A percentile compares a stretch with the other conserved stretches of the same genome.
These are phyloP conservation scores for Volvox reticuliferus DNA, from an alignment of 139 green algal species.

Conservation along the genomic window DNA sequence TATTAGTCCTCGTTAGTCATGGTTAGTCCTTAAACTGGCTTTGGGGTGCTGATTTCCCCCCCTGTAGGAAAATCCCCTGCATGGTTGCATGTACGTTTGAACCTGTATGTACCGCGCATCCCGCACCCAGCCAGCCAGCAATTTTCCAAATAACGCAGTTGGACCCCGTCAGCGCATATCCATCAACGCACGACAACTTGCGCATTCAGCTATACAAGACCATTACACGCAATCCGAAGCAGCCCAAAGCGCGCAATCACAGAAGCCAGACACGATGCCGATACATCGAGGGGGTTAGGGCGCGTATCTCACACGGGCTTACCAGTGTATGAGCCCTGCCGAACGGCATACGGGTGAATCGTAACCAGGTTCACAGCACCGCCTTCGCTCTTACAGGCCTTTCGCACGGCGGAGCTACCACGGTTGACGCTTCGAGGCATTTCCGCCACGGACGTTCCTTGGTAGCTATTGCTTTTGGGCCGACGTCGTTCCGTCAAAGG, in stretches of 20 bases:
- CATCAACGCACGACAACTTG: too few relatives aligned
- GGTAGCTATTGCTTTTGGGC: neutral
- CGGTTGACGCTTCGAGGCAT: neutral
- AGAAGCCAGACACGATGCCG: neutral
- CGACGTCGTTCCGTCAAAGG: neutral
- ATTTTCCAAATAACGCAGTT: too few relatives aligned
- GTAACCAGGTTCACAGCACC: neutral
- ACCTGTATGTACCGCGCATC: too few relatives aligned
- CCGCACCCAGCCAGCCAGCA: too few relatives aligned
- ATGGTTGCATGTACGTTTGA: too few relatives aligned
- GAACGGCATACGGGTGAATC: neutral
- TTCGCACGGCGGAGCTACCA: neutral
- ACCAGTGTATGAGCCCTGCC: slow-evolving; percentile 16
- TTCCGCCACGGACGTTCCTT: neutral
- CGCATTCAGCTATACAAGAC: too few relatives aligned
- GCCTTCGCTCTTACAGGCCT: neutral
- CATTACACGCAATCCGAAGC: neutral
- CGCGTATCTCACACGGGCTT: neutral
- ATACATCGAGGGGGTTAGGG: neutral
- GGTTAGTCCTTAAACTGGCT: too few relatives aligned
- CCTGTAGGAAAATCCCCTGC: too few relatives aligned
- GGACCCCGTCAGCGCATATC: too few relatives aligned
- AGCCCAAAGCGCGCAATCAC: neutral
- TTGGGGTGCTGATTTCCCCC: too few relatives aligned
- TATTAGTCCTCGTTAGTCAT: too few relatives aligned